Conservation (phyloP, 2,329 filamentous ascomycete species). For the Monosporascus ibericus region DNA sequence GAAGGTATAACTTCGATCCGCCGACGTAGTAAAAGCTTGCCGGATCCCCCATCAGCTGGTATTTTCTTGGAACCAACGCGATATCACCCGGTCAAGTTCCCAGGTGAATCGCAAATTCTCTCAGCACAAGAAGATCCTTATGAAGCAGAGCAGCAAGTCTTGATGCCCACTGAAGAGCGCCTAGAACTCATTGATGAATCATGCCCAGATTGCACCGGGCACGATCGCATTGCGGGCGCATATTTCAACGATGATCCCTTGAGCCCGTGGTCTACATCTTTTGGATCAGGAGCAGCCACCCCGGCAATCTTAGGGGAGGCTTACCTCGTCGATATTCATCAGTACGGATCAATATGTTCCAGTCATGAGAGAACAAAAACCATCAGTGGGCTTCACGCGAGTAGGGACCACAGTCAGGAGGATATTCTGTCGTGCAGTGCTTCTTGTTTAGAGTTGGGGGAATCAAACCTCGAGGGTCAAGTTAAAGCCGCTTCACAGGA, state of each 20-base stretch:
- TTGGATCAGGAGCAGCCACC: conserved; percentile 17
- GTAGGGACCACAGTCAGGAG: conserved; percentile 17
- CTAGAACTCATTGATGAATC: not conserved
- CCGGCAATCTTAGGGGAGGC: conserved; percentile 22
- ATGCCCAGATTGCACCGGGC: not conserved
- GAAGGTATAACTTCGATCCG: conserved; percentile 36
- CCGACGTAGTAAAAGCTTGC: conserved; percentile 44
- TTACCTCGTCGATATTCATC: conserved; percentile 18
- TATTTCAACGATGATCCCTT: conserved; percentile 4
- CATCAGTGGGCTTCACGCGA: conserved; percentile 19
- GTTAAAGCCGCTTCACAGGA: not conserved
- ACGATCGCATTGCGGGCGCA: not conserved
- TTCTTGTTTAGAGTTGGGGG: conserved; percentile 1
- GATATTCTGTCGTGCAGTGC: conserved; percentile 19
- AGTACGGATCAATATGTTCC: conserved; percentile 3
- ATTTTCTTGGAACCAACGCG: conserved; percentile 37
- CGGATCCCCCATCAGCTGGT: conserved; percentile 38
- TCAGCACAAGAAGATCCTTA: not conserved
- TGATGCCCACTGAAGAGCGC: not conserved
- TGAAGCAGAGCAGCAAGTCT: not conserved
- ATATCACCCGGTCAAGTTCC: conserved; percentile 37
- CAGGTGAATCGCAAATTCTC: not conserved
- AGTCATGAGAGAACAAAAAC: conserved; percentile 16
- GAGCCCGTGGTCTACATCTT: conserved; percentile 13
- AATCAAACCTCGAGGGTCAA: not conserved